Conservation (phyloP, 768 basidiomycete species). For the Clavulina sp. region DNA sequence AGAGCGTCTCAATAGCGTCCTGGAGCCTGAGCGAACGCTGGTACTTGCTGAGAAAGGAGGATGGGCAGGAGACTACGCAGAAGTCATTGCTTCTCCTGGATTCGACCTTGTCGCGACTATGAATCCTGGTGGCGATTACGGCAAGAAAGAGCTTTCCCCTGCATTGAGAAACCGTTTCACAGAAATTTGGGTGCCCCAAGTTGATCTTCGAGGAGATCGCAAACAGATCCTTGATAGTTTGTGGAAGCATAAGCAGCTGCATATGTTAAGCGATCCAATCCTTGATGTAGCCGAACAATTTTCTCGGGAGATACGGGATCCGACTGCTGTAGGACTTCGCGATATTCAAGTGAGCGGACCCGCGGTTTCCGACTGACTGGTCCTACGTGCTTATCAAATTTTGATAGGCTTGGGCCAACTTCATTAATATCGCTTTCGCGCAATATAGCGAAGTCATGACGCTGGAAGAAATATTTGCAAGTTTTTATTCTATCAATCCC, state of each 20-base stretch:
- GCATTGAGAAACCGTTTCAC: constrained; percentile 95
- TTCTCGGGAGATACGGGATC: constrained; percentile 37
- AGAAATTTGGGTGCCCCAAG: constrained; percentile 92
- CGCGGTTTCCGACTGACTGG: not conserved
- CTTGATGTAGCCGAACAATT: constrained; percentile 78
- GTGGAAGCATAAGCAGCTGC: constrained; percentile 43
- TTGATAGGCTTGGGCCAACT: constrained; percentile 76
- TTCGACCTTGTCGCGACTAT: constrained; percentile 95
- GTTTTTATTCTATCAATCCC: constrained; percentile 12
- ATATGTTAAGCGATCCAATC: constrained; percentile 37
- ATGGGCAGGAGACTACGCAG: constrained; percentile 44
- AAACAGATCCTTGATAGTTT: constrained; percentile 54
- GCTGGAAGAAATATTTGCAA: constrained; percentile 39
- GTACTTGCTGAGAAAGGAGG: constrained; percentile 89
- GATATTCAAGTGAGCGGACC: constrained; percentile 73
- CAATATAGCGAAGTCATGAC: not conserved
- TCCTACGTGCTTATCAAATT: constrained; percentile 7
- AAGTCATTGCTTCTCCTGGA: constrained; percentile 39
- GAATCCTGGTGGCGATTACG: constrained; percentile 99
- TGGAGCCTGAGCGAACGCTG: constrained; percentile 78
- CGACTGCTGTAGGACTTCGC: constrained; percentile 54
- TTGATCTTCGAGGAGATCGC: constrained; percentile 56
- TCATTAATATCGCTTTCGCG: constrained; percentile 46
- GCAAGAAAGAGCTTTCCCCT: constrained; percentile 96
- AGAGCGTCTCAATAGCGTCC: constrained; percentile 88